Conservation (phyloP, 1,284 basidiomycete genomes). For the Sporisorium sorghi region DNA sequence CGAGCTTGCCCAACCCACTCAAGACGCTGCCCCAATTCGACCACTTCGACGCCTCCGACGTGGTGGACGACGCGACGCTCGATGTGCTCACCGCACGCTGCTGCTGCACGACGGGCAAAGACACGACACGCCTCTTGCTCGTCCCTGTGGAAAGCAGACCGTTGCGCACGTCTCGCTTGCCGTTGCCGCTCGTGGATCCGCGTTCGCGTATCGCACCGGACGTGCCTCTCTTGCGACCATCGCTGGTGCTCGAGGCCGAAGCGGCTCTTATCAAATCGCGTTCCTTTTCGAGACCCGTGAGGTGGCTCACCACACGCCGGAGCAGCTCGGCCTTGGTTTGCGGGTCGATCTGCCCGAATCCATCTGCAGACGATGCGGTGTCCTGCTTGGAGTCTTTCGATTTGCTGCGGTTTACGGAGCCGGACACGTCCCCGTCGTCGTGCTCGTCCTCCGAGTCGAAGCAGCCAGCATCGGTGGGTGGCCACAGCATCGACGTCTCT, state of each 20-base stretch:
- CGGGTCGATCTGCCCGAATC: conserved; percentile 33
- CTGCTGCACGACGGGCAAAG: conserved; percentile 29
- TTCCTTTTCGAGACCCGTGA: conserved; percentile 49
- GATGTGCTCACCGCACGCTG: conserved; percentile 34
- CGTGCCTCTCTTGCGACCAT: conserved; percentile 26
- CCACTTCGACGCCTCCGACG: conserved; percentile 31
- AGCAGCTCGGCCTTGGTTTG: conserved; percentile 31
- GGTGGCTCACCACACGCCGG: conserved; percentile 38
- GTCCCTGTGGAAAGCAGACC: conserved; percentile 23
- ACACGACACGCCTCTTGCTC: conserved; percentile 38
- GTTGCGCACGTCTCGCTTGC: conserved; percentile 35
- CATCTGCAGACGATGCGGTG: background rate
- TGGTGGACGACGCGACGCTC: conserved; percentile 27
- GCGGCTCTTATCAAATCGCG: conserved; percentile 47
- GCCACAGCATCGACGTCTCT: conserved; percentile 43
- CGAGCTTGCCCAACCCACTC: conserved; percentile 35
- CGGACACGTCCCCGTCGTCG: conserved; percentile 3
- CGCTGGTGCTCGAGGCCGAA: conserved; percentile 30
- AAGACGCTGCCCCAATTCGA: conserved; percentile 50
- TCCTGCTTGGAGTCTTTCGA: background rate
- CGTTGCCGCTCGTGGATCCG: conserved; percentile 15
- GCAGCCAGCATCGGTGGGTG: conserved; percentile 45
- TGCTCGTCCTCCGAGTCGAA: conserved; percentile 32
- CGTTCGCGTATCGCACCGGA: conserved; percentile 42
- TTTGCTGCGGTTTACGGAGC: background rate